phyloP scores from a whole-genome alignment of 1,139 yeast genomes.

The Suhomyces coccinellae region DNA sequence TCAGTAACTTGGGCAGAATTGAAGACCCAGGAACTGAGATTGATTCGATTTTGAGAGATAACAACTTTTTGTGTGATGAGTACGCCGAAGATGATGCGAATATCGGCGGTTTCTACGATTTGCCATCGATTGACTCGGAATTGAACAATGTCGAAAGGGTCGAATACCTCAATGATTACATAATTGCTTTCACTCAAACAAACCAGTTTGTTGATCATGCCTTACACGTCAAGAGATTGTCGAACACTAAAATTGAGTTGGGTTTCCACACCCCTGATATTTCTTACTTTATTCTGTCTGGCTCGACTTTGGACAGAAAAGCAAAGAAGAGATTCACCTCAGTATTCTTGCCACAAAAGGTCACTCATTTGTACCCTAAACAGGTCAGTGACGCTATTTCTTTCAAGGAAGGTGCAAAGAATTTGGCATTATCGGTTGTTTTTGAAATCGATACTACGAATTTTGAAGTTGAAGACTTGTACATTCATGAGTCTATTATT shows the following conservation, averaged over 20 bases:
- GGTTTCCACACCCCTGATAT: constrained; percentile 86
- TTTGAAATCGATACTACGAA: constrained; percentile 76
- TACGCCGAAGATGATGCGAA: constrained; percentile 51
- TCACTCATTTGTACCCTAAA: constrained; percentile 67
- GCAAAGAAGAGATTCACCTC: constrained; percentile 89
- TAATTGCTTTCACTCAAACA: constrained; percentile 65
- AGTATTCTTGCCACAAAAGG: constrained; percentile 84
- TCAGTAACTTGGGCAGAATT: constrained; percentile 81
- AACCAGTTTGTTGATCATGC: constrained; percentile 73
- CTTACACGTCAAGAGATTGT: constrained; percentile 64
- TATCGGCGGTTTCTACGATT: constrained; percentile 34
- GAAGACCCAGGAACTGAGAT: constrained; percentile 79
- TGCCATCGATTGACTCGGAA: constrained; percentile 41
- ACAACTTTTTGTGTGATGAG: constrained; percentile 86
- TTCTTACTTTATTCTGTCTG: constrained; percentile 66
- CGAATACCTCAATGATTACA: constrained; percentile 61
- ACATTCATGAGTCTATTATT: constrained; percentile 73
- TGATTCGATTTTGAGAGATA: constrained; percentile 88
- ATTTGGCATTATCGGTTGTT: constrained; percentile 75
- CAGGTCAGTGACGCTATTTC: constrained; percentile 61
- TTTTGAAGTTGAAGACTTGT: constrained; percentile 73
- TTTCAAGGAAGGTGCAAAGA: constrained; percentile 59
- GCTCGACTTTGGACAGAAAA: constrained; percentile 80
- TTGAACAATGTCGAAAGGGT: constrained; percentile 45
- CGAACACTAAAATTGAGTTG: constrained; percentile 61